Evolutionary conservation across 768 basidiomycete species (phyloP).

Genomic region (Solioccasus polychromus): DNA sequence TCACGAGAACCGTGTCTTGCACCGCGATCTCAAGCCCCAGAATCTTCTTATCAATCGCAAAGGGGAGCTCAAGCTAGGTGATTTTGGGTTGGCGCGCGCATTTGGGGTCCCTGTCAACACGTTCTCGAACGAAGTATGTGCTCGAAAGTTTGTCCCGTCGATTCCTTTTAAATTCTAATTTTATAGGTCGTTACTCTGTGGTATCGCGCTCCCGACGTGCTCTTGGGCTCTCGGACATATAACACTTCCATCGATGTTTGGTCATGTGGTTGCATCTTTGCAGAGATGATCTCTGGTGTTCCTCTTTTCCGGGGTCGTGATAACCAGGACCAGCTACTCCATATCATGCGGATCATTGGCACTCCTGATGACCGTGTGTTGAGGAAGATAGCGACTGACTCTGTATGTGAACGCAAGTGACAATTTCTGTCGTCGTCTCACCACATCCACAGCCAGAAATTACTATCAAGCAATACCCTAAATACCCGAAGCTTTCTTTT

Average conservation of each 20-base stretch:
- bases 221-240: constrained; percentile 95
- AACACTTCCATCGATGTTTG: constrained; percentile 98
- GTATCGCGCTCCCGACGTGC: constrained; percentile 98
- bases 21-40: constrained; percentile 97
- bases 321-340: constrained; percentile 95
- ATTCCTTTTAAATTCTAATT: constrained; percentile 3
- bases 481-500: constrained; percentile 82
- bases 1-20: constrained; percentile 96
- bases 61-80: constrained; percentile 94
- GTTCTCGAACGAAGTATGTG: constrained; percentile 87
- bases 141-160: neutral
- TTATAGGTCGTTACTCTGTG: constrained; percentile 95
- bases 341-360: constrained; percentile 96
- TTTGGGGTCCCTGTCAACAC: constrained; percentile 99
- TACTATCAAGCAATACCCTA: constrained; percentile 78
- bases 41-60: constrained; percentile 97
- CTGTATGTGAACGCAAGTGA: constrained; percentile 47
- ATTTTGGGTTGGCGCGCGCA: constrained; percentile 95
- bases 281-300: constrained; percentile 98
- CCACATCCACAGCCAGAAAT: constrained; percentile 67
- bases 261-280: constrained; percentile 99
- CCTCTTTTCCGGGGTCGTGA: constrained; percentile 96
- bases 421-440: constrained; percentile 5
- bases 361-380: constrained; percentile 89
- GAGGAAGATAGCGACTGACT: constrained; percentile 85